Evolutionary conservation across 2,329 filamentous ascomycete genomes (phyloP).

Genomic region (Penicillium polonicum): DNA sequence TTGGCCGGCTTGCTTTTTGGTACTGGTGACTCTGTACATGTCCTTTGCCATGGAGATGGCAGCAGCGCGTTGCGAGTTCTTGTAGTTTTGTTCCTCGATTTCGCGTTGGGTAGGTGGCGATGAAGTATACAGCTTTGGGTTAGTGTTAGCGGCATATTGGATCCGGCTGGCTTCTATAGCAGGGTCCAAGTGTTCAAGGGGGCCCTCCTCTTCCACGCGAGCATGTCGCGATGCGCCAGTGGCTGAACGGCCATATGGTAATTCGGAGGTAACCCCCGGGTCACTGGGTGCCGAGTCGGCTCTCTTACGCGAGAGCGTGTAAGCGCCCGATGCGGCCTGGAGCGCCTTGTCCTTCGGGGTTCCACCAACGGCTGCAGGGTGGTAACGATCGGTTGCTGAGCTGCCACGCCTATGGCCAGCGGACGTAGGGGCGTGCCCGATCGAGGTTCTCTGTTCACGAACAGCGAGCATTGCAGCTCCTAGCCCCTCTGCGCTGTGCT

Average conservation of each 20-base stretch:
- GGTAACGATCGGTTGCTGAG: conserved; percentile 45
- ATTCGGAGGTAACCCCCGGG: conserved; percentile 52
- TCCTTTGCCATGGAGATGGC: conserved; percentile 86
- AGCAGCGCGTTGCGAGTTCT: conserved; percentile 74
- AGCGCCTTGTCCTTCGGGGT: conserved; percentile 61
- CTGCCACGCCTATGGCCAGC: conserved; percentile 20
- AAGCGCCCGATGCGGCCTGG: conserved; percentile 74
- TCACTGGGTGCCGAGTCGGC: conserved; percentile 61
- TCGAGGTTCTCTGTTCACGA: conserved; percentile 26
- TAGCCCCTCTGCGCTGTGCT: conserved; percentile 64
- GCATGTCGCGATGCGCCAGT: conserved; percentile 64
- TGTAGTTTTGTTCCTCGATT: conserved; percentile 68
- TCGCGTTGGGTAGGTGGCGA: conserved; percentile 70
- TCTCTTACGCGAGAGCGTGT: conserved; percentile 60
- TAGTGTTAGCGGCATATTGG: conserved; percentile 64
- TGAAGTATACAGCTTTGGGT: conserved; percentile 76
- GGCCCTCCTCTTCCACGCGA: conserved; percentile 41
- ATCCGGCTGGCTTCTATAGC: conserved; percentile 59
- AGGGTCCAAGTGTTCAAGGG: conserved; percentile 46
- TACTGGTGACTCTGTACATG: conserved; percentile 68
- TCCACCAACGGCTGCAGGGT: conserved; percentile 52
- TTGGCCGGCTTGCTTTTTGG: conserved; percentile 26
- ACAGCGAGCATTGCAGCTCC: conserved; percentile 70
- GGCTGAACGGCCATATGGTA: conserved; percentile 62
- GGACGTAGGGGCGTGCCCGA: conserved; percentile 11